phyloP scores from a whole-genome alignment of 345 rosid species.

The Eutrema japonicum region DNA sequence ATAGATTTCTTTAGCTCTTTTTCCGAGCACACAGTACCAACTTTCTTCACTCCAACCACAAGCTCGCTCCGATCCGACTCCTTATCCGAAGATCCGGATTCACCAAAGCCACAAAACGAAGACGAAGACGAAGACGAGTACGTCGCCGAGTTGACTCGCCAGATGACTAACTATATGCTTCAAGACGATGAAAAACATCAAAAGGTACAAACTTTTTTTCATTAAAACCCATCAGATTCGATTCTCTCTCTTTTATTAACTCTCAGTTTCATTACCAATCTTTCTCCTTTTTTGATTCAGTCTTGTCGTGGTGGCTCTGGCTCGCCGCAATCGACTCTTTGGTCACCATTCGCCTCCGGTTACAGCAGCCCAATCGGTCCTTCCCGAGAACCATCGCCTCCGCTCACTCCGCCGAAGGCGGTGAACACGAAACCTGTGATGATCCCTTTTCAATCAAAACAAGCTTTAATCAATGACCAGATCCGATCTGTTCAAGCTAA shows the following conservation, averaged over 20 bases:
- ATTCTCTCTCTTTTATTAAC: background rate
- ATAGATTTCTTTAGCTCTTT: conserved; percentile 35
- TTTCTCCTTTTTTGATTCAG: conserved; percentile 34
- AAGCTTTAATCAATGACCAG: conserved; percentile 64
- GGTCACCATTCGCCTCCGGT: conserved; percentile 50
- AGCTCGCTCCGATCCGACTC: conserved; percentile 30
- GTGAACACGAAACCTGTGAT: conserved; percentile 36
- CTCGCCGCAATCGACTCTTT: conserved; percentile 53
- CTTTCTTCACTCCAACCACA: conserved; percentile 43
- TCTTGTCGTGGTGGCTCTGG: conserved; percentile 43
- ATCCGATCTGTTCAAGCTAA: conserved; percentile 62
- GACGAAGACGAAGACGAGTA: conserved; percentile 72
- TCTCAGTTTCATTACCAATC: background rate
- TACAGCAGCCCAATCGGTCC: conserved; percentile 43
- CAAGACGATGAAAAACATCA: conserved; percentile 46
- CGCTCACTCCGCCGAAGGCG: conserved; percentile 38
- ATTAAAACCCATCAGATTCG: conserved; percentile 23
- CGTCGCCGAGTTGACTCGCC: conserved; percentile 69
- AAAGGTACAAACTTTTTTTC: conserved; percentile 28
- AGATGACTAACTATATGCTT: conserved; percentile 76
- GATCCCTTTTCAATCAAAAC: conserved; percentile 50
- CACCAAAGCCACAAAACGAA: conserved; percentile 43
- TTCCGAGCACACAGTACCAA: conserved; percentile 18
- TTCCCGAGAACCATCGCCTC: conserved; percentile 51
- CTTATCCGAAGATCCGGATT: conserved; percentile 8